Evolutionary conservation across 2,329 filamentous ascomycete genomes (phyloP).

Genomic region (Aspergillus hortae): DNA sequence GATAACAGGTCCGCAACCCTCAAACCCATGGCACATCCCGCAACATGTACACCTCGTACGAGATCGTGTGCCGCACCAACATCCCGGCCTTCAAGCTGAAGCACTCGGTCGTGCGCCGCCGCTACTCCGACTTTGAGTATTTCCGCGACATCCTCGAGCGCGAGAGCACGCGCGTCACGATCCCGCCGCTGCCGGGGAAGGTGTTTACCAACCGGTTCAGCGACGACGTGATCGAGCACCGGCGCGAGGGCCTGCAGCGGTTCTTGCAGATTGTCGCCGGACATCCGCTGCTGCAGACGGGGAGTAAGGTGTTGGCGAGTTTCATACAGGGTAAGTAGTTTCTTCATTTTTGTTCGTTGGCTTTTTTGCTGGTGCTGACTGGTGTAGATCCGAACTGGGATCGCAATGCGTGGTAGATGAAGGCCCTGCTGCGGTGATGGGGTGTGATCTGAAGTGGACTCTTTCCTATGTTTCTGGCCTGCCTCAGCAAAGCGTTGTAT

Average conservation of each 20-base stretch:
- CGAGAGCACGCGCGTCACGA: constrained; percentile 89
- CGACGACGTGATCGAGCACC: constrained; percentile 95
- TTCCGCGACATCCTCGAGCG: constrained; percentile 98
- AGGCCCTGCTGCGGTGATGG: neutral
- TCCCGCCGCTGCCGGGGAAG: constrained; percentile 92
- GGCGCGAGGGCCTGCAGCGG: constrained; percentile 84
- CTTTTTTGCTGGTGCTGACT: constrained; percentile 8
- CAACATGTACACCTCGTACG: constrained; percentile 98
- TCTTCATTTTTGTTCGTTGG: constrained; percentile 1
- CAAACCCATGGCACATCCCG: constrained; percentile 92
- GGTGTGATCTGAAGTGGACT: neutral
- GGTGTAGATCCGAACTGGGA: constrained; percentile 65
- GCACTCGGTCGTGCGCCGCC: constrained; percentile 78
- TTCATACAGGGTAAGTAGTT: constrained; percentile 81
- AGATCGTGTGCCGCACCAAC: constrained; percentile 96
- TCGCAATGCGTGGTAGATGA: constrained; percentile 71
- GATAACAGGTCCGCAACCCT: constrained; percentile 76
- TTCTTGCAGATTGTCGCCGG: constrained; percentile 98
- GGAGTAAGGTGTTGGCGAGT: constrained; percentile 90
- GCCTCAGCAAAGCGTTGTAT: neutral
- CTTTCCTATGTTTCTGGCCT: neutral
- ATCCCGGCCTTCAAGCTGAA: constrained; percentile 98
- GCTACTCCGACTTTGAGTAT: constrained; percentile 98
- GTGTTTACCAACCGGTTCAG: constrained; percentile 98
- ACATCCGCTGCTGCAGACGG: constrained; percentile 93